phyloP scores from a whole-genome alignment of 2,329 filamentous ascomycete species.

The Botrytis porri region DNA sequence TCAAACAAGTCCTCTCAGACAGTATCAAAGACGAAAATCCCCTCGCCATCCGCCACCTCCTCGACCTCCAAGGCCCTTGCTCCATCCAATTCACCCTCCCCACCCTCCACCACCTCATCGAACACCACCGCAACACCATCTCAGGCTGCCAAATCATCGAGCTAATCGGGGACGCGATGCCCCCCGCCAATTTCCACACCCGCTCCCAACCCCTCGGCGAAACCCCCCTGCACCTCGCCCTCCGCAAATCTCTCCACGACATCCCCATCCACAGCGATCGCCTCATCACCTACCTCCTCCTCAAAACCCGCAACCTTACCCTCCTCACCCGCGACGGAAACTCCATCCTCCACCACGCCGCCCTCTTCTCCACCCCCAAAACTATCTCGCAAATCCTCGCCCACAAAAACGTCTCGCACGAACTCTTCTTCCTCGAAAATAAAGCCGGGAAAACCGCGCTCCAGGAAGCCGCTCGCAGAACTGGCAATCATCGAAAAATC shows the following conservation, averaged over 20 bases:
- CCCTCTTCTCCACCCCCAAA: not conserved
- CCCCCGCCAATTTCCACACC: not conserved
- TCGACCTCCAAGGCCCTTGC: not conserved
- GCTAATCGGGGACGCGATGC: not conserved
- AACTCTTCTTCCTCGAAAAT: constrained; percentile 4
- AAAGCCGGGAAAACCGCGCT: not conserved
- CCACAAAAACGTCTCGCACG: not conserved
- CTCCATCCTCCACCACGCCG: constrained; percentile 5
- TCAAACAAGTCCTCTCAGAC: constrained; percentile 2
- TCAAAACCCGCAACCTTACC: not conserved
- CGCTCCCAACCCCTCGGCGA: not conserved
- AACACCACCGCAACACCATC: not conserved
- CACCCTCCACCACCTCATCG: constrained; percentile 8
- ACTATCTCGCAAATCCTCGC: not conserved
- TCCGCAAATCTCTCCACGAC: not conserved
- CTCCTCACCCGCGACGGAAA: constrained; percentile 1
- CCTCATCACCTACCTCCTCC: not conserved
- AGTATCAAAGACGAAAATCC: not conserved
- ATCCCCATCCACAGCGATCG: not conserved
- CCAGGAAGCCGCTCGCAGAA: not conserved
- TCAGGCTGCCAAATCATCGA: not conserved
- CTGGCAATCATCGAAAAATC: not conserved
- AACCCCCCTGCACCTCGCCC: constrained; percentile 9
- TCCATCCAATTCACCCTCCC: not conserved
- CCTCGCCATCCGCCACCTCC: not conserved